phyloP scores from a whole-genome alignment of 306 rosid genomes.

The Rosa chinensis region DNA sequence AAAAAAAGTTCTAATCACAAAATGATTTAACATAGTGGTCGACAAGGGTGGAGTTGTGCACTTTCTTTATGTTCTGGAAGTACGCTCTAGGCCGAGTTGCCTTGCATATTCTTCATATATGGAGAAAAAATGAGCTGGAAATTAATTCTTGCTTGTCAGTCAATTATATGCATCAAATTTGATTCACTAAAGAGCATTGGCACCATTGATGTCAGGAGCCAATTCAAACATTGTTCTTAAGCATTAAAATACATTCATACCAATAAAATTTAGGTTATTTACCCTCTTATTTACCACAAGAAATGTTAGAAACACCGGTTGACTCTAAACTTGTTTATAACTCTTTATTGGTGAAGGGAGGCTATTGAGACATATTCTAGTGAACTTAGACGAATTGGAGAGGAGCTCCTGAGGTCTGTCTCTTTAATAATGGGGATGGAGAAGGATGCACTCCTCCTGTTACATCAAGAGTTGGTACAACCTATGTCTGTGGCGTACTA shows the following conservation, averaged over 20 bases:
- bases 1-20: too few species aligned
- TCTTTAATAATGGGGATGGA: constrained; percentile 36
- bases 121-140: too few species aligned
- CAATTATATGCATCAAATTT: too few species aligned
- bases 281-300: too few species aligned
- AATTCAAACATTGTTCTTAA: too few species aligned
- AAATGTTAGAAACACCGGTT: neutral
- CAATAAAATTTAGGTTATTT: too few species aligned
- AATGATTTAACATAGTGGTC: neutral
- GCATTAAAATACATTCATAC: too few species aligned
- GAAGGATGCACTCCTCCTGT: constrained; percentile 27
- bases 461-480: constrained; percentile 33
- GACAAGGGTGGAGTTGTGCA: neutral
- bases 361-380: constrained; percentile 33
- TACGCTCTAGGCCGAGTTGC: too few species aligned
- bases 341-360: constrained; percentile 25
- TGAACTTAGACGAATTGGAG: constrained; percentile 33
- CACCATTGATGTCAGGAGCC: too few species aligned
- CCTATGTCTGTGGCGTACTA: constrained; percentile 31
- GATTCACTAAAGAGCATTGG: too few species aligned
- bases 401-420: constrained; percentile 30
- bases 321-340: constrained; percentile 17
- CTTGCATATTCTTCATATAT: constrained; percentile 16
- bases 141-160: too few species aligned
- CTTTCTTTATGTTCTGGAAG: too few species aligned